Conservation (phyloP, 768 basidiomycete species). For the Butyriboletus loyo region DNA sequence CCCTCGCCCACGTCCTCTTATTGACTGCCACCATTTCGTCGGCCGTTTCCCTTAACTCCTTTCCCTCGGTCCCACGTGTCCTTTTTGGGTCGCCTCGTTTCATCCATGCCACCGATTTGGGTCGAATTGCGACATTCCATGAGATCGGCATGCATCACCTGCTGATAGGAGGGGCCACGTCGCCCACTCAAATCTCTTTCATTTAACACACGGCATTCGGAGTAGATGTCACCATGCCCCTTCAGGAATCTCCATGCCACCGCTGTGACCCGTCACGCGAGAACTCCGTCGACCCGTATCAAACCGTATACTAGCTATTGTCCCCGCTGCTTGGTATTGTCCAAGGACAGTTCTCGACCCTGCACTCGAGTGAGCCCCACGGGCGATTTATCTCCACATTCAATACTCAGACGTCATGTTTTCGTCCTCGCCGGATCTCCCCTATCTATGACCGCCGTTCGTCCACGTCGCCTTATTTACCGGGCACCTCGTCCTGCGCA, state of each 20-base stretch:
- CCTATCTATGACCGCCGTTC: conserved; percentile 7
- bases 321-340: neutral
- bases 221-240: too few species aligned
- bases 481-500: conserved; percentile 3
- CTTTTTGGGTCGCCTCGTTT: conserved; percentile 18
- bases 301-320: neutral
- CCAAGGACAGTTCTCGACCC: neutral
- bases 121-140: neutral
- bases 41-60: conserved; percentile 18
- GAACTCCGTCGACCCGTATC: neutral
- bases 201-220: neutral
- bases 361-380: neutral
- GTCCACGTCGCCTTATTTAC: conserved; percentile 11
- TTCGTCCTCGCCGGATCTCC: neutral
- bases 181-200: neutral
- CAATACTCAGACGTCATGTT: neutral
- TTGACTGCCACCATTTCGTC: neutral
- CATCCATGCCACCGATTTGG: neutral
- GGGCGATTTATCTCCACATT: neutral
- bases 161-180: conserved; percentile 22
- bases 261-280: conserved; percentile 3
- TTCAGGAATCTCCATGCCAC: conserved; percentile 8
- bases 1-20: neutral
- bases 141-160: conserved; percentile 8
- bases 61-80: conserved; percentile 9